These are phyloP conservation scores for Mycena leptocephala DNA, from an alignment of 768 basidiomycete genomes.

Conservation along the genomic window DNA sequence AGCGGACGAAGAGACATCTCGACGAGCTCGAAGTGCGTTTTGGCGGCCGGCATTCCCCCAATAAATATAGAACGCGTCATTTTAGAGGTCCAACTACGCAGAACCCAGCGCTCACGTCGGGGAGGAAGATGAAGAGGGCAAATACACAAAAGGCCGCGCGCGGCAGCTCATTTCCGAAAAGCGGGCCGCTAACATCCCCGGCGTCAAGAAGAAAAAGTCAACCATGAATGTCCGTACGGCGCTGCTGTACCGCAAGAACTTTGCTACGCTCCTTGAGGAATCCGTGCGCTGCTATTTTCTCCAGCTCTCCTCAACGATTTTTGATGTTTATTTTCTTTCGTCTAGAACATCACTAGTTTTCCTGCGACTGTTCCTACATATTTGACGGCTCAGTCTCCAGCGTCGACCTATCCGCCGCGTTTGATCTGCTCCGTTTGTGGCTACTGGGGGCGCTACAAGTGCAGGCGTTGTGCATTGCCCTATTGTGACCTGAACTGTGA, in stretches of 20 bases:
- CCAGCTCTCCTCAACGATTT: too few relatives aligned
- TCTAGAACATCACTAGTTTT: constrained; percentile 67
- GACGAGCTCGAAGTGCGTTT: constrained; percentile 85
- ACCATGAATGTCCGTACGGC: constrained; percentile 87
- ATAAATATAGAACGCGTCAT: constrained; percentile 17
- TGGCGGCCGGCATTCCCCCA: constrained; percentile 19
- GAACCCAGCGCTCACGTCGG: constrained; percentile 43
- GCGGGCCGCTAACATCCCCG: constrained; percentile 31
- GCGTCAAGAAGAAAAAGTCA: constrained; percentile 71
- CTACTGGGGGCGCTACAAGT: constrained; percentile 67
- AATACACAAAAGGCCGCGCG: constrained; percentile 37
- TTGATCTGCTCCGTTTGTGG: background rate
- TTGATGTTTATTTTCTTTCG: background rate
- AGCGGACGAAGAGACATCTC: constrained; percentile 83
- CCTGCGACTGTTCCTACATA: background rate
- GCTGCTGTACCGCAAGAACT: constrained; percentile 71
- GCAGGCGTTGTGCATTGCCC: constrained; percentile 82
- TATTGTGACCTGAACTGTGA: constrained; percentile 86
- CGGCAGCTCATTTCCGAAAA: constrained; percentile 37
- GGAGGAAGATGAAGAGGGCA: constrained; percentile 33
- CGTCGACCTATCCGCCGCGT: constrained; percentile 67
- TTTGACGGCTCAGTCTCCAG: constrained; percentile 46
- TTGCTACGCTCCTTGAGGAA: constrained; percentile 75
- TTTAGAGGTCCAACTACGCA: constrained; percentile 84
- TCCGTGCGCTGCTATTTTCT: background rate